A percentile compares a stretch with the other conserved stretches of the same genome.
These are phyloP conservation scores for Kwoniella sp. DNA, from an alignment of 768 basidiomycete genomes.

Conservation along the genomic window DNA sequence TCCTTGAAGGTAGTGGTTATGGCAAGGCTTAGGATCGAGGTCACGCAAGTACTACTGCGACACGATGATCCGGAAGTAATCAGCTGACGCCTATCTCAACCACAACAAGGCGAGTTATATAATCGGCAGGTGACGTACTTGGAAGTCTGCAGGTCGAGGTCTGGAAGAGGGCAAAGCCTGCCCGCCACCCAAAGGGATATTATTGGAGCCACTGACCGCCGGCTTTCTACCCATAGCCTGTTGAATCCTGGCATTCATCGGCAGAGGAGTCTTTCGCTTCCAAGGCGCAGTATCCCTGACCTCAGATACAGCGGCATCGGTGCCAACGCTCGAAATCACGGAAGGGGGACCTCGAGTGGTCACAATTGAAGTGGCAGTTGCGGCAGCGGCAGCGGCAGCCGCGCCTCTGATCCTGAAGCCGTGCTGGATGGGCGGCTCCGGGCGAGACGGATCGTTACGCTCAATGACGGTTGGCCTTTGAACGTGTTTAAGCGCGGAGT, in stretches of 20 bases:
- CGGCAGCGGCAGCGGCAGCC: background rate
- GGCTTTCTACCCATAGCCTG: background rate
- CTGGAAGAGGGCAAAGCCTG: background rate
- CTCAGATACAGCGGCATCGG: background rate
- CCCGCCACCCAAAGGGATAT: background rate
- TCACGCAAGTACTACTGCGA: constrained; percentile 7
- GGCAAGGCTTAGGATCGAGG: constrained; percentile 14
- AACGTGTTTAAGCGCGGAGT: constrained; percentile 40
- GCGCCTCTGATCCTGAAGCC: background rate
- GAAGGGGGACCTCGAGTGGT: background rate
- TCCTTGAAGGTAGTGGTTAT: constrained; percentile 17
- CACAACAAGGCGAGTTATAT: background rate
- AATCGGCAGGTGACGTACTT: background rate
- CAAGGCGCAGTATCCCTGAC: background rate
- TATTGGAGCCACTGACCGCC: background rate
- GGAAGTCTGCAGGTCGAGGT: background rate
- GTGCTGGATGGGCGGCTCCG: background rate
- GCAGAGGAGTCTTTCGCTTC: background rate
- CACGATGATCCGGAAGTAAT: background rate
- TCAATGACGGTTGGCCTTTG: constrained; percentile 35
- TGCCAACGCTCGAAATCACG: background rate
- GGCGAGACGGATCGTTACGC: background rate
- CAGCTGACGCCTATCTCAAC: too few species aligned
- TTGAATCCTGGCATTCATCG: background rate
- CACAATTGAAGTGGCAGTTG: background rate